Evolutionary conservation across 1,139 yeast genomes (phyloP).

Genomic region (Zygoascus meyerae): DNA sequence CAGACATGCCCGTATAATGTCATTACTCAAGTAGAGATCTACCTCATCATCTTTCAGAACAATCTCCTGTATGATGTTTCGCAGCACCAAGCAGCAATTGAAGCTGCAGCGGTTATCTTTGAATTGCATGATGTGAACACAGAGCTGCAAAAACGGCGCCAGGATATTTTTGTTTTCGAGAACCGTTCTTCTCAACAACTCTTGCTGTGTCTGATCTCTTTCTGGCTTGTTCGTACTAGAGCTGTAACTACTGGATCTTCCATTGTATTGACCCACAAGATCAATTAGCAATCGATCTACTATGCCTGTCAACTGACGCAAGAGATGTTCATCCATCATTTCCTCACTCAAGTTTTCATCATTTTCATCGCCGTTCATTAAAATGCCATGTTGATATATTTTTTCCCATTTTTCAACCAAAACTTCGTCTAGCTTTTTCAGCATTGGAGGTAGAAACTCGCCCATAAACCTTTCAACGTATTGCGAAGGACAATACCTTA

Average conservation of each 20-base stretch:
- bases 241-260: slow-evolving; percentile 14
- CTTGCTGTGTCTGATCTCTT: slow-evolving; percentile 14
- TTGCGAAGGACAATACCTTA: slow-evolving; percentile 79
- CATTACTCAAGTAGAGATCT: slow-evolving; percentile 63
- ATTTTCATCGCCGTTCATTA: slow-evolving; percentile 52
- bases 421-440: slow-evolving; percentile 65
- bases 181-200: slow-evolving; percentile 57
- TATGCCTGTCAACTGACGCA: slow-evolving; percentile 88
- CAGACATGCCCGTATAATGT: slow-evolving; percentile 43
- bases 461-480: slow-evolving; percentile 65
- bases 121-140: slow-evolving; percentile 72
- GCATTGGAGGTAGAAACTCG: slow-evolving; percentile 70
- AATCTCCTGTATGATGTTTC: slow-evolving; percentile 64
- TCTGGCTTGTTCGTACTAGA: slow-evolving; percentile 8
- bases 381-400: slow-evolving; percentile 64
- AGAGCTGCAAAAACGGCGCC: slow-evolving; percentile 71
- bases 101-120: slow-evolving; percentile 90
- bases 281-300: slow-evolving; percentile 88
- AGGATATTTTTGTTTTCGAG: slow-evolving; percentile 59
- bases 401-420: slow-evolving; percentile 70
- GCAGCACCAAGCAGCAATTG: slow-evolving; percentile 75
- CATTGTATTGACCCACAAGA: slow-evolving; percentile 61
- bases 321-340: slow-evolving; percentile 95
- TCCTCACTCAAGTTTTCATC: slow-evolving; percentile 91
- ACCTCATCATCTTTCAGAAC: slow-evolving; percentile 67